phyloP scores from a whole-genome alignment of 257 asterid genomes.

The Scutellaria baicalensis region DNA sequence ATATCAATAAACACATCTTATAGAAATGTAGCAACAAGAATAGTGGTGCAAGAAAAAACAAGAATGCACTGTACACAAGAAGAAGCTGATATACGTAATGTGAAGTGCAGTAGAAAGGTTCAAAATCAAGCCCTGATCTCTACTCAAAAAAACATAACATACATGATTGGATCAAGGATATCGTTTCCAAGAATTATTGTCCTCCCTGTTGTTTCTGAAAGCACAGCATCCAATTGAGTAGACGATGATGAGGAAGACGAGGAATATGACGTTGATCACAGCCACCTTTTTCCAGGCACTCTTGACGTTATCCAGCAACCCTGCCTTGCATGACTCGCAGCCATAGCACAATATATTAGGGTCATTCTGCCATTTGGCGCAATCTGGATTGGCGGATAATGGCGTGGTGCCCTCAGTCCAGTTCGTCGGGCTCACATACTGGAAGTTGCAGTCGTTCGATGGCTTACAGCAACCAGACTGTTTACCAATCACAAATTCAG shows the following conservation, averaged over 20 bases:
- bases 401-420: constrained; percentile 40
- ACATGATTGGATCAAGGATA: constrained; percentile 45
- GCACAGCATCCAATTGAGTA: constrained; percentile 82
- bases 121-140: neutral
- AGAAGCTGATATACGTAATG: constrained; percentile 11
- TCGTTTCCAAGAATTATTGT: constrained; percentile 62
- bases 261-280: constrained; percentile 55
- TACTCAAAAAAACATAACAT: neutral
- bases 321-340: constrained; percentile 87
- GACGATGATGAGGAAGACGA: constrained; percentile 68
- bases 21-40: neutral
- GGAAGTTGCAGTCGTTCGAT: constrained; percentile 57
- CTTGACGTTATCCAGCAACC: constrained; percentile 80
- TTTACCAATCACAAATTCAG: neutral
- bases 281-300: constrained; percentile 81
- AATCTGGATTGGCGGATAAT: constrained; percentile 40
- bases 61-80: constrained; percentile 19
- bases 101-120: constrained; percentile 7
- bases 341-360: constrained; percentile 47
- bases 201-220: constrained; percentile 78
- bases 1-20: neutral
- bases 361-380: constrained; percentile 53
- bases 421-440: constrained; percentile 66
- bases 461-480: constrained; percentile 99
- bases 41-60: neutral